Evolutionary conservation across 805 yeast genomes (phyloP).

Genomic region (Babjeviella inositovora): DNA sequence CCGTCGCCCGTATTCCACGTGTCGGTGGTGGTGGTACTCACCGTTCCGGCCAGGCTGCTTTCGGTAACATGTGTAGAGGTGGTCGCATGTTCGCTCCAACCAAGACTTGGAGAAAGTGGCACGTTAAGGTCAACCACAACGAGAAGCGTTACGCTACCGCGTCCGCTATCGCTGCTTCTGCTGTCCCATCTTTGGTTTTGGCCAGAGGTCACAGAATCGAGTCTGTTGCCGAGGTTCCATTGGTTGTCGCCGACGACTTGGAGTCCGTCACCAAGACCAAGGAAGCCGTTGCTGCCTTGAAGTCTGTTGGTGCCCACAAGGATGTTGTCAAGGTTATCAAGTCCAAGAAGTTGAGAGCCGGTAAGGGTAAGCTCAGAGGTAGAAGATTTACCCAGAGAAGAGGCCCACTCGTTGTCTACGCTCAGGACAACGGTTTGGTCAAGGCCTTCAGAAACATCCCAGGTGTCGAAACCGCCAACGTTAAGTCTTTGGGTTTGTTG

Average conservation of each 20-base stretch:
- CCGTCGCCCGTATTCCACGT: slow-evolving; percentile 99
- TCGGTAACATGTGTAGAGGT: slow-evolving; percentile 99
- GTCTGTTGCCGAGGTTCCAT: slow-evolving; percentile 95
- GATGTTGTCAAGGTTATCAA: slow-evolving; percentile 96
- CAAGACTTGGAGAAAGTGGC: slow-evolving; percentile 99
- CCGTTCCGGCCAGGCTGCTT: slow-evolving; percentile 99
- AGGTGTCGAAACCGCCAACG: slow-evolving; percentile 97
- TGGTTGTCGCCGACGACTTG: slow-evolving; percentile 86
- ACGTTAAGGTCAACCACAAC: slow-evolving; percentile 99
- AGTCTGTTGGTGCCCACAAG: slow-evolving; percentile 97
- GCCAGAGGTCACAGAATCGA: slow-evolving; percentile 99
- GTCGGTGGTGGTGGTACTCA: slow-evolving; percentile 99
- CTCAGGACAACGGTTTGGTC: slow-evolving; percentile 92
- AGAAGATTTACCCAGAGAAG: slow-evolving; percentile 99
- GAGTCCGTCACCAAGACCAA: slow-evolving; percentile 93
- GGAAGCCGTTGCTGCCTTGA: slow-evolving; percentile 96
- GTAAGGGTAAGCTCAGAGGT: slow-evolving; percentile 99
- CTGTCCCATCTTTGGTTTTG: slow-evolving; percentile 93
- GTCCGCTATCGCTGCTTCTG: slow-evolving; percentile 98
- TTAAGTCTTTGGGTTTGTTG: slow-evolving; percentile 81
- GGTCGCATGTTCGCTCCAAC: slow-evolving; percentile 99
- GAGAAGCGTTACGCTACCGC: slow-evolving; percentile 99
- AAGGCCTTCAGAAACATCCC: slow-evolving; percentile 99
- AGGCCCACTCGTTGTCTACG: slow-evolving; percentile 98
- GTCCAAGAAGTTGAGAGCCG: slow-evolving; percentile 98